A percentile compares a stretch with the other conserved stretches of the same genome.
Conservation (phyloP, 805 yeast genomes). For the Candida lessepsii region DNA sequence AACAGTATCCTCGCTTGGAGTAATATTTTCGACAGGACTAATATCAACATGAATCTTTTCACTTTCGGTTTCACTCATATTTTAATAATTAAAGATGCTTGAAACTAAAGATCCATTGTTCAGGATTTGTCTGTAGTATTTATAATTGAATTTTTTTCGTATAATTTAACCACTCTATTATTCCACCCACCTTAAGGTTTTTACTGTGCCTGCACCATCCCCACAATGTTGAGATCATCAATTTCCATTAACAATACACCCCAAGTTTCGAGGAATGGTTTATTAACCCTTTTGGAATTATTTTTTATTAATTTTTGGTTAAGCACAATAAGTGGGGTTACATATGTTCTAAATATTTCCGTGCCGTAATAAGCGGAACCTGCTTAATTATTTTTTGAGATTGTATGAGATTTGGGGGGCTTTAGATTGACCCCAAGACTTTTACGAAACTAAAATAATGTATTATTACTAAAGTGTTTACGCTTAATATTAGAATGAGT, state of each 20-base stretch:
- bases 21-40: slow-evolving; percentile 9
- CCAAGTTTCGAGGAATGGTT: slow-evolving; percentile 3
- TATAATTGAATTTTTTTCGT: slow-evolving; percentile 1
- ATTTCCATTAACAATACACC: slow-evolving; percentile 1
- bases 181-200: too few relatives aligned
- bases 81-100: neutral
- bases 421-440: too few relatives aligned
- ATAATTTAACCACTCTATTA: too few relatives aligned
- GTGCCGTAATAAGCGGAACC: neutral
- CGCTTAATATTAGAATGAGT: too few relatives aligned
- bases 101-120: slow-evolving; percentile 1
- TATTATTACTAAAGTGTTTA: too few relatives aligned
- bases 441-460: too few relatives aligned
- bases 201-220: neutral
- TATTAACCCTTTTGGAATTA: slow-evolving; percentile 1
- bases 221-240: slow-evolving; percentile 5
- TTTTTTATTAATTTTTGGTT: neutral
- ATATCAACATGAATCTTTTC: slow-evolving; percentile 10
- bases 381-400: neutral
- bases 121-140: neutral
- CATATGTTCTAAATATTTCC: neutral
- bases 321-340: neutral
- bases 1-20: slow-evolving; percentile 12
- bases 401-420: neutral
- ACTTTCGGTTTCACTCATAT: slow-evolving; percentile 14